Evolutionary conservation across 2,329 filamentous ascomycete species (phyloP).

Genomic region (Cladosporium sp.): DNA sequence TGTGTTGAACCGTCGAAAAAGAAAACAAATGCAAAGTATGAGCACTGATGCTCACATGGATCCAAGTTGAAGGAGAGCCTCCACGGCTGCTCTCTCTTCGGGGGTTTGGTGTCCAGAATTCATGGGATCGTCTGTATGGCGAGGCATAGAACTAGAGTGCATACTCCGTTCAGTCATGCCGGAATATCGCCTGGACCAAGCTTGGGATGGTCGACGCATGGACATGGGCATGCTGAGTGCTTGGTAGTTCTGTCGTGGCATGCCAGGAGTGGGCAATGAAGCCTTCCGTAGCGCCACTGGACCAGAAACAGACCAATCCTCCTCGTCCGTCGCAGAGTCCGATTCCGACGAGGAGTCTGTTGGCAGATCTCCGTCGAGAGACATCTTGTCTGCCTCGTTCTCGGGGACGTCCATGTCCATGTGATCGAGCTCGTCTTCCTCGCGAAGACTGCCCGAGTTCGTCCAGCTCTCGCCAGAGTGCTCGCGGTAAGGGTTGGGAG

Average conservation of each 20-base stretch:
- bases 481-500: constrained; percentile 23
- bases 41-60: constrained; percentile 48
- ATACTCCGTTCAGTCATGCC: constrained; percentile 14
- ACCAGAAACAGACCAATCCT: constrained; percentile 12
- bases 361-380: constrained; percentile 59
- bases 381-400: constrained; percentile 93
- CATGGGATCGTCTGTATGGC: constrained; percentile 11
- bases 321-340: constrained; percentile 67
- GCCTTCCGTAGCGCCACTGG: constrained; percentile 56
- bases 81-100: constrained; percentile 76
- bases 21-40: neutral
- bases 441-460: constrained; percentile 62
- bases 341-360: constrained; percentile 57
- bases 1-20: constrained; percentile 8
- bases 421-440: constrained; percentile 47
- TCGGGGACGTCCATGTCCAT: constrained; percentile 65
- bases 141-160: constrained; percentile 23
- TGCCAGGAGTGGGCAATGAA: constrained; percentile 36
- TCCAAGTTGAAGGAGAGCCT: constrained; percentile 74
- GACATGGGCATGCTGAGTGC: constrained; percentile 26
- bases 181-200: constrained; percentile 23
- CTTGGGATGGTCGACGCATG: constrained; percentile 22
- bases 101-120: constrained; percentile 41
- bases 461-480: constrained; percentile 57
- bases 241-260: constrained; percentile 26